These are phyloP conservation scores for Trichoderma asperellum DNA, from an alignment of 2,329 filamentous ascomycete species.

Conservation along the genomic window DNA sequence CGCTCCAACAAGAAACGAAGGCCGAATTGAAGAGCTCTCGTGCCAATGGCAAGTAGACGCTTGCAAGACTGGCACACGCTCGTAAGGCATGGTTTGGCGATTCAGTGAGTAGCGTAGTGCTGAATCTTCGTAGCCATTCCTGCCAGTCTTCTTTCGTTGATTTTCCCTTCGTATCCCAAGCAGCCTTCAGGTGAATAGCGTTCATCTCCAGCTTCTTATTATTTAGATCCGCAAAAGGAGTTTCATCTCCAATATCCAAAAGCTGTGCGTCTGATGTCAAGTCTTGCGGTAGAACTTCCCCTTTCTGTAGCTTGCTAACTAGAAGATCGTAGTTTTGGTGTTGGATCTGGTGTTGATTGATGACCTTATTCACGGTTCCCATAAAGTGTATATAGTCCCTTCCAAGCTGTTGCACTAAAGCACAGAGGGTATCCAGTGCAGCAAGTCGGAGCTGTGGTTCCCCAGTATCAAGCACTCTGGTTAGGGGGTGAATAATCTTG, in stretches of 20 bases:
- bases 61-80: constrained; percentile 88
- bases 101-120: constrained; percentile 90
- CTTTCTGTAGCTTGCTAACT: constrained; percentile 90
- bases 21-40: constrained; percentile 97
- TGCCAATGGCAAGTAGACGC: constrained; percentile 87
- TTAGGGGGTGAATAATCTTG: constrained; percentile 92
- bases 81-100: constrained; percentile 94
- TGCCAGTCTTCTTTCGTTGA: constrained; percentile 99
- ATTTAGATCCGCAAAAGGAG: constrained; percentile 78
- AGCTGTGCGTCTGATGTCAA: constrained; percentile 85
- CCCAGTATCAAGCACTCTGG: constrained; percentile 73
- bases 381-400: constrained; percentile 96
- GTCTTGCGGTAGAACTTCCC: constrained; percentile 92
- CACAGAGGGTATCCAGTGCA: constrained; percentile 91
- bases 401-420: constrained; percentile 92
- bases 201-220: constrained; percentile 97
- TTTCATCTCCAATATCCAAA: constrained; percentile 76
- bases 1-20: constrained; percentile 98
- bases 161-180: constrained; percentile 96
- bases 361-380: constrained; percentile 85
- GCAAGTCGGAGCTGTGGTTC: constrained; percentile 77
- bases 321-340: constrained; percentile 92
- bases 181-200: constrained; percentile 92
- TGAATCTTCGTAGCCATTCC: constrained; percentile 97
- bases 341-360: constrained; percentile 78